Evolutionary conservation across 2,329 filamentous ascomycete genomes (phyloP).

Genomic region (Clonostachys solani): DNA sequence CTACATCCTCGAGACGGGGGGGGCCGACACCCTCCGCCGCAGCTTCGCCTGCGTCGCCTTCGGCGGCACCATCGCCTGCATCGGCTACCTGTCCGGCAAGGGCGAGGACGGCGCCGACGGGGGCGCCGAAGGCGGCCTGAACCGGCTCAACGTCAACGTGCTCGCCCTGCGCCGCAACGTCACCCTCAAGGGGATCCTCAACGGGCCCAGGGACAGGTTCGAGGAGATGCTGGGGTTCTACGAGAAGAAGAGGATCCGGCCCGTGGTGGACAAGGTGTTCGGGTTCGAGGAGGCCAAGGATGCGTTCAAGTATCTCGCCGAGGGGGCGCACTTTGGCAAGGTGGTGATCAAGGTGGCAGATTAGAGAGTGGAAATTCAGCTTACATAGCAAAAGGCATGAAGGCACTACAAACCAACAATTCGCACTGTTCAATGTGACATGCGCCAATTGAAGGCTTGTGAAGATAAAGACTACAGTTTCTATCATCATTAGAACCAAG

Average conservation of each 20-base stretch:
- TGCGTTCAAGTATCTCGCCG: slow-evolving; percentile 47
- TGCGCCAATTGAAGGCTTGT: neutral
- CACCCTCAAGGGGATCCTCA: slow-evolving; percentile 51
- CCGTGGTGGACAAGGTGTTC: slow-evolving; percentile 44
- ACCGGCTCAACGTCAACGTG: slow-evolving; percentile 57
- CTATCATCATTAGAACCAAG: too few relatives aligned
- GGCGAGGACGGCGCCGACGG: slow-evolving; percentile 37
- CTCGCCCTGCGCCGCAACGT: slow-evolving; percentile 40
- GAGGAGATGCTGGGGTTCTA: slow-evolving; percentile 50
- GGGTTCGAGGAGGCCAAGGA: slow-evolving; percentile 38
- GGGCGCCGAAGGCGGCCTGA: slow-evolving; percentile 17
- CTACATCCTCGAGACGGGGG: slow-evolving; percentile 51
- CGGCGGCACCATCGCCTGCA: slow-evolving; percentile 48
- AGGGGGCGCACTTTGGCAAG: slow-evolving; percentile 54
- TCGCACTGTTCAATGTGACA: too few relatives aligned
- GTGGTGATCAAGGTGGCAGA: slow-evolving; percentile 39
- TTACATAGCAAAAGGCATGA: too few relatives aligned
- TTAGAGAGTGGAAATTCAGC: neutral
- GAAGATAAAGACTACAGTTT: neutral
- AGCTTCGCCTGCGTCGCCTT: slow-evolving; percentile 49
- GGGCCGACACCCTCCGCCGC: slow-evolving; percentile 44
- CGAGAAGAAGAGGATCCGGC: slow-evolving; percentile 34
- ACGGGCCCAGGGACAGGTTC: slow-evolving; percentile 50
- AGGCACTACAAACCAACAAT: too few relatives aligned
- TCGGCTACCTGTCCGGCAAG: slow-evolving; percentile 47